Base-by-base conservation (phyloP, 257 asterid genomes). In the Cordia subcordata region DNA sequence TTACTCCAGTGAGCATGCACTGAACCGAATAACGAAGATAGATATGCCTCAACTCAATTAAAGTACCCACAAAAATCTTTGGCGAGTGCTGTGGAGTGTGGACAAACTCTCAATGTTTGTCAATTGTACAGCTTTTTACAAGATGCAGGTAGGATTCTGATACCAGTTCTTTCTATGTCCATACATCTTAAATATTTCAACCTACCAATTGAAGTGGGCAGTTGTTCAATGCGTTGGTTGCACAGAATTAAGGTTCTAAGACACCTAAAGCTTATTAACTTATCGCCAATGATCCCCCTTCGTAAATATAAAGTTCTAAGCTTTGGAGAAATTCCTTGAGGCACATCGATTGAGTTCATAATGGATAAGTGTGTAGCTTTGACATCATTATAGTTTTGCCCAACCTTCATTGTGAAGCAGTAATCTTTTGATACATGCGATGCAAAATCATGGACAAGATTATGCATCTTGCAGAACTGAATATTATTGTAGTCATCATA, bases 131-230 rank as follows among this genome's bases (percentile, higher is more conserved):
- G 76, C 57, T 44, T 40, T 1, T 52, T 49, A 27, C 59, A 38
- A 10, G 72, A 55, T 19, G 60, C 59, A 1, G 75, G 72, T 35
- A 74, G 18, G 16, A 5, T 21, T 4, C 0, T 3, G 32, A 68
- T 60, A 0, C 0, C 0, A 16, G 72, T 68, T 13, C 20, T 0
- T 0, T 68, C 59, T 57, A 74, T 51, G 53, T 68, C 75, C 42
- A 74, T 68, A 55, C 54, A 61, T 27, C 68, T 63, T 8, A 68
- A 59, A 45, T 17, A 44, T 44, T 19, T 68, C 44, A 74, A 44
- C 56, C 8, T 56, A 13, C 66, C 44, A 0, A 73, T 44, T 38
- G 55, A 55, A 20, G 13, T 47, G 0, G 75, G 64, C 16, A 68
- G 23, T 12, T 56, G 63, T 0, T 12, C 10, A 33, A 33, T 1